Conservation (phyloP, 306 rosid species). For the Begonia peltatifolia region DNA sequence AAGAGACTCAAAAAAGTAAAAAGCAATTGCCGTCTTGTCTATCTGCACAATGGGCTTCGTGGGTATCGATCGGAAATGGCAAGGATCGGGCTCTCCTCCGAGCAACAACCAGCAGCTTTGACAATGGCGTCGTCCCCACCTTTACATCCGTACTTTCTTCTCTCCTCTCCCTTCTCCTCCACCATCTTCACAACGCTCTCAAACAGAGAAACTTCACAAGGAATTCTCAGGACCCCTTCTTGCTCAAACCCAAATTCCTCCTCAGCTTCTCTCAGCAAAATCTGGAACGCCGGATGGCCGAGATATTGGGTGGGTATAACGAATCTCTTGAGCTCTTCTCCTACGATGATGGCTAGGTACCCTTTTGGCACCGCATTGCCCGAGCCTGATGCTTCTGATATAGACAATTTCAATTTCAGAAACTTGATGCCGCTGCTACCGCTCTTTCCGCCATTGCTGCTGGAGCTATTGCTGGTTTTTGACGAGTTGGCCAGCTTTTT, state of each 20-base stretch:
- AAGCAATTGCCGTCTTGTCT: constrained; percentile 12
- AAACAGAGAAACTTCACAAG: constrained; percentile 63
- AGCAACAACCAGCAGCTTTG: constrained; percentile 29
- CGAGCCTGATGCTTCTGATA: constrained; percentile 25
- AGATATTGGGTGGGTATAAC: constrained; percentile 65
- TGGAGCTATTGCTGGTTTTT: constrained; percentile 13
- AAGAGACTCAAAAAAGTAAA: constrained; percentile 5
- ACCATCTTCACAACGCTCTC: constrained; percentile 58
- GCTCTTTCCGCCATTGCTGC: constrained; percentile 24
- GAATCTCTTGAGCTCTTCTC: constrained; percentile 53
- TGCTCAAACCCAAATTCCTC: constrained; percentile 92
- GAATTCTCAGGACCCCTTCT: constrained; percentile 71
- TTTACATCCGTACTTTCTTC: constrained; percentile 14
- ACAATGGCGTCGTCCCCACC: constrained; percentile 12
- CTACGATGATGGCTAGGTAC: constrained; percentile 71
- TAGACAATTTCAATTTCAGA: constrained; percentile 57
- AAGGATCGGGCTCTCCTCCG: constrained; percentile 28
- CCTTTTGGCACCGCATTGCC: constrained; percentile 64
- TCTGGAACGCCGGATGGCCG: constrained; percentile 51
- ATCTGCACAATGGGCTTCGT: constrained; percentile 82
- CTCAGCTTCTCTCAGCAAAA: constrained; percentile 70
- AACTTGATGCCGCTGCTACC: constrained; percentile 20
- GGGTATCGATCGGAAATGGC: constrained; percentile 40
- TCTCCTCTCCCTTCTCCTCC: constrained; percentile 21
- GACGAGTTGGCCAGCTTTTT: constrained; percentile 62